Evolutionary conservation across 768 basidiomycete species (phyloP).

Genomic region (Kondoa malvinella): DNA sequence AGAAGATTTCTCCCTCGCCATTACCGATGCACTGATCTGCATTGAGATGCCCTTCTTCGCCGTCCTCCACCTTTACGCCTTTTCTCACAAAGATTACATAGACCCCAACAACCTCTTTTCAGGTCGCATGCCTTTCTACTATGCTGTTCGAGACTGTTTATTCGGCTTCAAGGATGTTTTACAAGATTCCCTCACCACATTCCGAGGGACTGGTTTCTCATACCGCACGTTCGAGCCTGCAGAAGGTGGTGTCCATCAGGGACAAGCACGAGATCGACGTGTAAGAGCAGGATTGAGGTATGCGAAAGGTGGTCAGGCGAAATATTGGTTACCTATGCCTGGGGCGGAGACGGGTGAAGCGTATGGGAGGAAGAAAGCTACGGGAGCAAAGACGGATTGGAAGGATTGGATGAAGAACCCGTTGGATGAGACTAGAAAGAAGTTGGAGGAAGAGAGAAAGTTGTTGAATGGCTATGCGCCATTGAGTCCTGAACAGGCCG

Average conservation of each 20-base stretch:
- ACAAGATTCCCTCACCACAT: constrained; percentile 63
- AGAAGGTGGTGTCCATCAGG: constrained; percentile 81
- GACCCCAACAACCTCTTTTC: constrained; percentile 47
- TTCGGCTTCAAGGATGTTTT: constrained; percentile 50
- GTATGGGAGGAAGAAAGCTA: constrained; percentile 10
- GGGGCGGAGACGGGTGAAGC: constrained; percentile 16
- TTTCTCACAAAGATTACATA: constrained; percentile 75
- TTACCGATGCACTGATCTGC: constrained; percentile 78
- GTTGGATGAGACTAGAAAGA: constrained; percentile 29
- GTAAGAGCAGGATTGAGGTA: constrained; percentile 87
- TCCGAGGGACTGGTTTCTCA: constrained; percentile 76
- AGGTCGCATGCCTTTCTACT: constrained; percentile 73
- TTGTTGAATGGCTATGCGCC: constrained; percentile 56
- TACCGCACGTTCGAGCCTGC: constrained; percentile 94
- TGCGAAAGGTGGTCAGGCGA: constrained; percentile 67
- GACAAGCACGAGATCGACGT: constrained; percentile 62
- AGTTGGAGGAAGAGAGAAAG: constrained; percentile 31
- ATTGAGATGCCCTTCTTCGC: constrained; percentile 97
- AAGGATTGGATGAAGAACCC: constrained; percentile 28
- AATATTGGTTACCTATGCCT: constrained; percentile 86
- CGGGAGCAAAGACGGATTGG: constrained; percentile 8
- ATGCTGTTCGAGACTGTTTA: constrained; percentile 76
- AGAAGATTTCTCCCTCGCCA: constrained; percentile 54
- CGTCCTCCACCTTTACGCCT: constrained; percentile 84
- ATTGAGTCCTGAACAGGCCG: constrained; percentile 47